Evolutionary conservation across 495 filamentous ascomycete genomes (phyloP).

Genomic region (Pseudevernia furfuracea): DNA sequence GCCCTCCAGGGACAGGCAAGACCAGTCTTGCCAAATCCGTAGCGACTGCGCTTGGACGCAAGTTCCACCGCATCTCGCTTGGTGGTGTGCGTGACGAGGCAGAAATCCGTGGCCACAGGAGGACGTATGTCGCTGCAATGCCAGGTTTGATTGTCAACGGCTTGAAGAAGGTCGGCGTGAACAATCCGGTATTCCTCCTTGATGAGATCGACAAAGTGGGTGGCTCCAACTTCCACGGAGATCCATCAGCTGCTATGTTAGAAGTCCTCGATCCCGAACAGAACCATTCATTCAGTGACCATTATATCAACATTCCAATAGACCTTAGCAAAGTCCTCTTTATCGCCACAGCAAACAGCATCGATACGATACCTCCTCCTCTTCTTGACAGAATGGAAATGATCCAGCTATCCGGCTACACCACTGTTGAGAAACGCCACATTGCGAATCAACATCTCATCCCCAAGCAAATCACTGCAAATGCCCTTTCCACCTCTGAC

Average conservation of each 20-base stretch:
- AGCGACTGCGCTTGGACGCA: conserved; percentile 81
- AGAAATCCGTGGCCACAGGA: conserved; percentile 89
- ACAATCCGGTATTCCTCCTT: conserved; percentile 92
- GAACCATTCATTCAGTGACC: conserved; percentile 89
- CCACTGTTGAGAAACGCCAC: conserved; percentile 93
- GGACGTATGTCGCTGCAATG: conserved; percentile 98
- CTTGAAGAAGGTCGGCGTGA: conserved; percentile 89
- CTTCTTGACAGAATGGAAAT: conserved; percentile 98
- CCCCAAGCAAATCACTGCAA: conserved; percentile 79
- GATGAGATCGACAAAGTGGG: conserved; percentile 99
- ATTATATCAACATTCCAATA: conserved; percentile 94
- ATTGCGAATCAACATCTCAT: conserved; percentile 91
- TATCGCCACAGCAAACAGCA: conserved; percentile 94
- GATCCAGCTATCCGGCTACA: conserved; percentile 87
- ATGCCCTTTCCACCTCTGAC: conserved; percentile 69
- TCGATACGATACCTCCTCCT: conserved; percentile 90
- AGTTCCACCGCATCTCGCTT: conserved; percentile 96
- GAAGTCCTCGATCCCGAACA: conserved; percentile 98
- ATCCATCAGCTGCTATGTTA: conserved; percentile 97
- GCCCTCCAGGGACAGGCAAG: conserved; percentile 93
- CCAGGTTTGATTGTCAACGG: conserved; percentile 91
- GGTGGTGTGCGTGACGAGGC: conserved; percentile 95
- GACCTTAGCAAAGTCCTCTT: conserved; percentile 96
- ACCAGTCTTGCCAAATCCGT: conserved; percentile 93
- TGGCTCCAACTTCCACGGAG: conserved; percentile 84